A percentile compares a stretch with the other conserved stretches of the same genome.
These are phyloP conservation scores for Neurospora sp. DNA, from an alignment of 495 filamentous ascomycete genomes.

Conservation along the genomic window DNA sequence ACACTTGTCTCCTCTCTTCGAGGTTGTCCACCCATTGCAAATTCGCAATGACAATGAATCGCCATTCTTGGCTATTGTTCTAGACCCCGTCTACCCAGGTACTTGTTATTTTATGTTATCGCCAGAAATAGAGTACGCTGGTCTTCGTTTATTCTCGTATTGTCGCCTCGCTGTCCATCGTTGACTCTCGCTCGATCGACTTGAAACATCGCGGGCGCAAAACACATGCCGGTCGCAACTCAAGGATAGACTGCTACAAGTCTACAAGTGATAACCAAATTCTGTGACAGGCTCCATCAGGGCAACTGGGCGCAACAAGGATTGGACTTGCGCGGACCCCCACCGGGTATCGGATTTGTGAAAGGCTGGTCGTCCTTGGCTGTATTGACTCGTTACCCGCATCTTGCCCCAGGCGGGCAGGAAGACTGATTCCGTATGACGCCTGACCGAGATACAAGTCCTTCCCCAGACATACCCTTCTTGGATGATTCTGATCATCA, in stretches of 20 bases:
- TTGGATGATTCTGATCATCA: slow-evolving; percentile 1
- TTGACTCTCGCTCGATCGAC: not conserved
- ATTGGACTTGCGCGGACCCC: not conserved
- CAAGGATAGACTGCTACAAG: not conserved
- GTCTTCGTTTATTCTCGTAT: not conserved
- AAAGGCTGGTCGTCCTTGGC: not conserved
- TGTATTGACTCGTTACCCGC: slow-evolving; percentile 3
- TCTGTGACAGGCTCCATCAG: not conserved
- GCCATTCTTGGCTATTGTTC: not conserved
- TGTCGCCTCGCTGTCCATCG: not conserved
- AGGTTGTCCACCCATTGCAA: not conserved
- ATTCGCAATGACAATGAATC: not conserved
- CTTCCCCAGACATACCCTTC: not conserved
- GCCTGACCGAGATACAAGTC: not conserved
- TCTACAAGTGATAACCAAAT: not conserved
- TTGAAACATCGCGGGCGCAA: not conserved
- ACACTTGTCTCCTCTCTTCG: not conserved
- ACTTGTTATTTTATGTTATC: not conserved
- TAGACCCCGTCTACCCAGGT: not conserved
- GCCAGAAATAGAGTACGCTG: not conserved
- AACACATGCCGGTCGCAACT: not conserved
- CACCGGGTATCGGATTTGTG: not conserved
- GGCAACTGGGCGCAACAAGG: not conserved
- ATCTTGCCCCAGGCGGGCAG: slow-evolving; percentile 6
- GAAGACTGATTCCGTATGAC: slow-evolving; percentile 7